A percentile compares a stretch with the other conserved stretches of the same genome.
Evolutionary conservation across 192 early-diverging fungal species (phyloP).

Genomic region (Ramicandelaber brevisporus): DNA sequence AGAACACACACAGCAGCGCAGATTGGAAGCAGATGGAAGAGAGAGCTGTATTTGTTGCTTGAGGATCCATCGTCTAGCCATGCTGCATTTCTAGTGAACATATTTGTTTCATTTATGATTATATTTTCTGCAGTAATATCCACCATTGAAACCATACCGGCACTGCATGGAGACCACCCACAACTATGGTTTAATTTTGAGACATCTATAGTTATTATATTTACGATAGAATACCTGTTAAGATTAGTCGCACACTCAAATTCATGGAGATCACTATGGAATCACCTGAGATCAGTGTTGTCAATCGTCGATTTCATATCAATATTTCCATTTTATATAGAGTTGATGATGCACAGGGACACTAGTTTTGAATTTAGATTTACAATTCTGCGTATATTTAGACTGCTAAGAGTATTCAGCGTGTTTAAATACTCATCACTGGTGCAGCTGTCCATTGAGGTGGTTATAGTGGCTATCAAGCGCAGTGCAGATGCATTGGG

Average conservation of each 20-base stretch:
- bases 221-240: slow-evolving; percentile 43
- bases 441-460: slow-evolving; percentile 58
- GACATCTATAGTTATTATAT: slow-evolving; percentile 38
- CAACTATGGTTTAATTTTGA: slow-evolving; percentile 35
- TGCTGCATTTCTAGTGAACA: slow-evolving; percentile 40
- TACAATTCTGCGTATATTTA: slow-evolving; percentile 53
- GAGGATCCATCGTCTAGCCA: slow-evolving; percentile 54
- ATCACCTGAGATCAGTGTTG: slow-evolving; percentile 9
- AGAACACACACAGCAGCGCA: no score
- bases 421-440: slow-evolving; percentile 61
- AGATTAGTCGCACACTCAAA: slow-evolving; percentile 48
- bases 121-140: slow-evolving; percentile 44
- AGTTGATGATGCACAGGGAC: slow-evolving; percentile 31
- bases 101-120: slow-evolving; percentile 47
- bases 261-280: slow-evolving; percentile 28
- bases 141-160: slow-evolving; percentile 55
- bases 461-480: slow-evolving; percentile 54
- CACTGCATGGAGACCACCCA: slow-evolving; percentile 23
- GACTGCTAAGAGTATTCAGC: slow-evolving; percentile 50
- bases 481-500: slow-evolving; percentile 44
- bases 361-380: slow-evolving; percentile 58
- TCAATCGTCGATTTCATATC: slow-evolving; percentile 52
- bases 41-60: slow-evolving; percentile 36
- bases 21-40: slow-evolving; percentile 21
- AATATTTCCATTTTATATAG: slow-evolving; percentile 56